Evolutionary conservation across 2,329 filamentous ascomycete species (phyloP).

Genomic region (Botryotinia narcissicola): DNA sequence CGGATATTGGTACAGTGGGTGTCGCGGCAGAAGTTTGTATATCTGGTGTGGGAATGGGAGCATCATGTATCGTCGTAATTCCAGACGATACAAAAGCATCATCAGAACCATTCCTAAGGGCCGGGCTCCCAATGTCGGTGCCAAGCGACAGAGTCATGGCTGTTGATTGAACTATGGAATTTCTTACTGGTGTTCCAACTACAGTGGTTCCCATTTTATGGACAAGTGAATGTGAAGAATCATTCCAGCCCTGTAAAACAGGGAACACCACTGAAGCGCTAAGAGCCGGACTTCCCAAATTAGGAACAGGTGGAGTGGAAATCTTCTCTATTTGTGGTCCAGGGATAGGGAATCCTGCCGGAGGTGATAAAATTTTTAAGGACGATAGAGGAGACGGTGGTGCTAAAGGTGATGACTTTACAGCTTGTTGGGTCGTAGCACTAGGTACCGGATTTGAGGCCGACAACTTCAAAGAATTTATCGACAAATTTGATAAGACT

Average conservation of each 20-base stretch:
- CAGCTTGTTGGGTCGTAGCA: background rate
- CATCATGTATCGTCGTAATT: background rate
- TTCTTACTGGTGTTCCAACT: background rate
- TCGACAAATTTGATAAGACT: constrained; percentile 15
- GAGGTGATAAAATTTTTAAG: background rate
- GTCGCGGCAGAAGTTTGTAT: background rate
- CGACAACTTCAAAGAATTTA: constrained; percentile 11
- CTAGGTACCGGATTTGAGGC: background rate
- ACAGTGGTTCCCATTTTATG: background rate
- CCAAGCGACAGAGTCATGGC: background rate
- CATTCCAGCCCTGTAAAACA: background rate
- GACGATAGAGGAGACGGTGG: background rate
- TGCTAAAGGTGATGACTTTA: background rate
- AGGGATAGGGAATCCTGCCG: background rate
- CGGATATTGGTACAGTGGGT: background rate
- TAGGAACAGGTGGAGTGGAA: background rate
- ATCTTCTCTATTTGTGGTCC: background rate
- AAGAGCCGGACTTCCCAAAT: background rate
- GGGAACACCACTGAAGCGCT: background rate
- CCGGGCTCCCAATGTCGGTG: background rate
- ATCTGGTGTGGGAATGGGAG: background rate
- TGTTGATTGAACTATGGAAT: background rate
- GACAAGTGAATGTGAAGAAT: background rate
- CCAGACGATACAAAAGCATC: background rate
- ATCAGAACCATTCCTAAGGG: background rate